Percentiles rank a stretch among this genome's conserved stretches.
phyloP scores from a whole-genome alignment of 2,329 filamentous ascomycete species.

The Penicillium psychrosexuale region DNA sequence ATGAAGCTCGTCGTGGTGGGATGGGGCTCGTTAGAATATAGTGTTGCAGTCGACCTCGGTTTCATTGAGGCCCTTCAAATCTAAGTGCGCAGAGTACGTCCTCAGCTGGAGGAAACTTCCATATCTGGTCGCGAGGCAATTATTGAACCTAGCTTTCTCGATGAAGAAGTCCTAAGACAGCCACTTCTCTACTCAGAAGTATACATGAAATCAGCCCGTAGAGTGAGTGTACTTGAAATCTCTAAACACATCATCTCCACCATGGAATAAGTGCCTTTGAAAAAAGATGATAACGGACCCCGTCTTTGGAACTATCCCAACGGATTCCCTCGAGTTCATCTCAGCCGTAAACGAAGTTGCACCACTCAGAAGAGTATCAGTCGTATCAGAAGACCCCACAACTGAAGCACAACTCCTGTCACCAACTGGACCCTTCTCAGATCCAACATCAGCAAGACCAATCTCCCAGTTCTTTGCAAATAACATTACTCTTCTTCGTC shows the following conservation, averaged over 20 bases:
- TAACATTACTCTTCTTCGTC: constrained; percentile 9
- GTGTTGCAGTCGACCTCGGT: constrained; percentile 43
- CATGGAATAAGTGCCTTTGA: constrained; percentile 52
- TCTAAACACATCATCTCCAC: constrained; percentile 53
- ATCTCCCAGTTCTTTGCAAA: constrained; percentile 15
- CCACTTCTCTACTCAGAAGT: background rate
- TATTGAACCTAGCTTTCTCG: no score
- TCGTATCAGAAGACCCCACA: constrained; percentile 12
- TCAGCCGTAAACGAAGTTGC: constrained; percentile 52
- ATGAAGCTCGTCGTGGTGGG: constrained; percentile 43
- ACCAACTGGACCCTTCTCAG: background rate
- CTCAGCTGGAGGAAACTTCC: no score
- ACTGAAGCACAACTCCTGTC: background rate
- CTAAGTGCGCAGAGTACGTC: no score
- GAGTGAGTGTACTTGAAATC: constrained; percentile 56
- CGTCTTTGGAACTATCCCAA: constrained; percentile 49
- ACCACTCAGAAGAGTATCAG: constrained; percentile 48
- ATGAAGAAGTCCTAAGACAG: no score
- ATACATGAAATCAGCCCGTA: constrained; percentile 58
- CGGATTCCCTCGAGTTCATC: constrained; percentile 31
- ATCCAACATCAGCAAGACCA: constrained; percentile 14
- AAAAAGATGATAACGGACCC: constrained; percentile 58
- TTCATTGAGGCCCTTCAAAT: constrained; percentile 16
- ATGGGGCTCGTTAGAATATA: constrained; percentile 46
- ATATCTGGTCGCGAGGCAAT: no score